Evolutionary conservation across 2,329 filamentous ascomycete species (phyloP).

Genomic region (Clathrospora elynae): DNA sequence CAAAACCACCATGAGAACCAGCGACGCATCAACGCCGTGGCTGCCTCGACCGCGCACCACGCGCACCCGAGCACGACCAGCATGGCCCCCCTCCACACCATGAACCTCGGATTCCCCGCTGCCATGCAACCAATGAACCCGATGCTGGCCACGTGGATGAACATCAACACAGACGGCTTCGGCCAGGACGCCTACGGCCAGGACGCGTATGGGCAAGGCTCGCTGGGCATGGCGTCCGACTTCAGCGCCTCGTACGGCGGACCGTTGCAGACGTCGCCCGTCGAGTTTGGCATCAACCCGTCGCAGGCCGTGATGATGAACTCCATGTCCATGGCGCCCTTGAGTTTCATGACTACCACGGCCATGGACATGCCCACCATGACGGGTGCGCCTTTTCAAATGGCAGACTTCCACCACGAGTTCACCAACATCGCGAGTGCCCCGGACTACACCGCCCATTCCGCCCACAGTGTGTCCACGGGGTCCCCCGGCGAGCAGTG

Average conservation of each 20-base stretch:
- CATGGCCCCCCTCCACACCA: constrained; percentile 43
- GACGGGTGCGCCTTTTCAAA: constrained; percentile 46
- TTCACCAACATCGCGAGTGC: constrained; percentile 61
- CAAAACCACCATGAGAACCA: constrained; percentile 33
- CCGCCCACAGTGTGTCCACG: constrained; percentile 49
- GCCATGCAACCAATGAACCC: constrained; percentile 44
- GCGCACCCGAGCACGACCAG: constrained; percentile 33
- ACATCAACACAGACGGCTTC: constrained; percentile 45
- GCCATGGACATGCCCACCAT: constrained; percentile 53
- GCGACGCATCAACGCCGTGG: constrained; percentile 37
- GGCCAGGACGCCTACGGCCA: constrained; percentile 40
- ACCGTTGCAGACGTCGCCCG: constrained; percentile 53
- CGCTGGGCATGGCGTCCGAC: constrained; percentile 44
- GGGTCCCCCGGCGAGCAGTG: constrained; percentile 79
- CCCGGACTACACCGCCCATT: constrained; percentile 50
- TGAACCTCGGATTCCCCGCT: constrained; percentile 40
- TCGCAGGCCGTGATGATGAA: constrained; percentile 34
- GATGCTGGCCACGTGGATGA: constrained; percentile 52
- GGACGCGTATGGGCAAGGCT: constrained; percentile 30
- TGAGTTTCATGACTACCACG: constrained; percentile 47
- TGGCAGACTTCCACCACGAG: constrained; percentile 74
- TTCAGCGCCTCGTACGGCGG: constrained; percentile 49
- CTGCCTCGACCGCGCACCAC: constrained; percentile 31
- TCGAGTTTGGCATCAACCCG: constrained; percentile 53
- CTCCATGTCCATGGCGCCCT: constrained; percentile 15